Evolutionary conservation across 306 rosid species (phyloP).

Genomic region (Lablab purpureus): DNA sequence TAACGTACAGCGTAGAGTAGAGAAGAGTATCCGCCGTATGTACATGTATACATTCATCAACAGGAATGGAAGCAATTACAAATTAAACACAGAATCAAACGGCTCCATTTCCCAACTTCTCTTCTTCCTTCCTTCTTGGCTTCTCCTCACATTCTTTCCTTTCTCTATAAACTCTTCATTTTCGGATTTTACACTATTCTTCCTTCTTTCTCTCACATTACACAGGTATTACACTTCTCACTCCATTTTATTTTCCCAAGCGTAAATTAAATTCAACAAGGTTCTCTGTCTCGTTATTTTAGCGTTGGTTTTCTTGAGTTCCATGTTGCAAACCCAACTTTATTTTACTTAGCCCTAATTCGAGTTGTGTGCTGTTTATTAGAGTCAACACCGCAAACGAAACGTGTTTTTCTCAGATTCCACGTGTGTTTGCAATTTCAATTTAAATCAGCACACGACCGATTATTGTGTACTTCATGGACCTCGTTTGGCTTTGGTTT

Average conservation of each 20-base stretch:
- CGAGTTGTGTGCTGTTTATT: not conserved
- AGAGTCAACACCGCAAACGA: not conserved
- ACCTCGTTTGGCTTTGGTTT: constrained; percentile 8
- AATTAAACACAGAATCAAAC: not conserved
- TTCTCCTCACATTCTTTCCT: not conserved
- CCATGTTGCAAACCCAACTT: not conserved
- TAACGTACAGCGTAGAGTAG: not conserved
- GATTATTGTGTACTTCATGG: not conserved
- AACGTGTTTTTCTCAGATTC: constrained; percentile 2
- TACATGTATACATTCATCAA: too few relatives aligned
- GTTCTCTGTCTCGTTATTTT: not conserved
- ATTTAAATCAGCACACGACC: not conserved
- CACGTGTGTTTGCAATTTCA: not conserved
- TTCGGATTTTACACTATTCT: not conserved
- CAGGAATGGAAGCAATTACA: not conserved
- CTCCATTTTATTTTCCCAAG: not conserved
- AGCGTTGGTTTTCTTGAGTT: not conserved
- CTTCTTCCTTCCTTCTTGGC: not conserved
- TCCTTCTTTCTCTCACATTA: constrained; percentile 1
- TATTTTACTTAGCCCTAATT: constrained; percentile 18
- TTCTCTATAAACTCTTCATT: not conserved
- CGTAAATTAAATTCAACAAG: not conserved
- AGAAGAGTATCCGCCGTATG: not conserved
- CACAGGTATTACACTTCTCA: constrained; percentile 1
- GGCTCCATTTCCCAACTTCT: not conserved